These are phyloP conservation scores for Fulvia fulva DNA, from an alignment of 2,329 filamentous ascomycete species.

Conservation along the genomic window DNA sequence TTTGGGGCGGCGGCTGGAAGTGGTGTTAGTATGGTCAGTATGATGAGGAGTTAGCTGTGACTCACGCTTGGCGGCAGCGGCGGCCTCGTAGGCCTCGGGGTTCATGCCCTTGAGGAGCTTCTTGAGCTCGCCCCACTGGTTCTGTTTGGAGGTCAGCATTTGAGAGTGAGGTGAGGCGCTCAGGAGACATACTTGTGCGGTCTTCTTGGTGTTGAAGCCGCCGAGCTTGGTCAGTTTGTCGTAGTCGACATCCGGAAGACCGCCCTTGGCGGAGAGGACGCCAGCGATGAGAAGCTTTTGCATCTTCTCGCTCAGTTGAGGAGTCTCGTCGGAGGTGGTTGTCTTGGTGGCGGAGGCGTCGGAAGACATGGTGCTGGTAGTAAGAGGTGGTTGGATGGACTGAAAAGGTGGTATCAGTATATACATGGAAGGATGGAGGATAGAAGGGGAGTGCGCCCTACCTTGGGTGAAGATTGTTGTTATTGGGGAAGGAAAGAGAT, in stretches of 20 bases:
- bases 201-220: conserved; percentile 32
- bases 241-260: conserved; percentile 34
- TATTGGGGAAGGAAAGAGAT: background rate
- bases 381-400: background rate
- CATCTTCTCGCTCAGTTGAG: conserved; percentile 29
- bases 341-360: conserved; percentile 8
- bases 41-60: background rate
- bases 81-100: conserved; percentile 14
- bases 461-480: background rate
- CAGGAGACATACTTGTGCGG: background rate
- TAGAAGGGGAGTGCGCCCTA: background rate
- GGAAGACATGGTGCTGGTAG: conserved; percentile 11
- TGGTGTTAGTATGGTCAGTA: conserved; percentile 4
- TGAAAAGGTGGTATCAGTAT: background rate
- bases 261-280: conserved; percentile 29
- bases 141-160: conserved; percentile 30
- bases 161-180: conserved; percentile 11
- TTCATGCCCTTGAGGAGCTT: conserved; percentile 28
- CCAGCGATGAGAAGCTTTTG: conserved; percentile 30
- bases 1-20: conserved; percentile 17
- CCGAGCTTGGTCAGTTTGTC: conserved; percentile 25
- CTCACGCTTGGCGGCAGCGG: conserved; percentile 11
- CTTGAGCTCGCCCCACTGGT: conserved; percentile 36
- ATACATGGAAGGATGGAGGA: background rate
- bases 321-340: conserved; percentile 8